Conservation (phyloP, 148 eudicot genomes). For the Chenopodium suecicum region DNA sequence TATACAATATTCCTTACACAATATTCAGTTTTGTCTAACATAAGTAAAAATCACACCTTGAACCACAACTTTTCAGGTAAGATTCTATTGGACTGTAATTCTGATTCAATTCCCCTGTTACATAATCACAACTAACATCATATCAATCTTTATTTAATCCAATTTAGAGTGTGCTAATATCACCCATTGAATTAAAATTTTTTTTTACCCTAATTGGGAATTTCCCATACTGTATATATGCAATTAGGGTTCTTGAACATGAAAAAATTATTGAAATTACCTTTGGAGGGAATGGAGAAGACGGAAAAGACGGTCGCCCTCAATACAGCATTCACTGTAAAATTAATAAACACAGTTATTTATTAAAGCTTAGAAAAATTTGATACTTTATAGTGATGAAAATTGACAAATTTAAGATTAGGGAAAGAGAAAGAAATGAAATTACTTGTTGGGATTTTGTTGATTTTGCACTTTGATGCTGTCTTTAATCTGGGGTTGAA, state of each 20-base stretch:
- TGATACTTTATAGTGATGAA: neutral
- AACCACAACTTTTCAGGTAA: slow-evolving; percentile 69
- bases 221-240: too few relatives aligned
- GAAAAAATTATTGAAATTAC: neutral
- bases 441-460: neutral
- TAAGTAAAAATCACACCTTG: slow-evolving; percentile 39
- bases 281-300: slow-evolving; percentile 25
- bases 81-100: slow-evolving; percentile 37
- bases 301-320: slow-evolving; percentile 22
- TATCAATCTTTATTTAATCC: neutral
- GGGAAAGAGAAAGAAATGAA: neutral
- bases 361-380: neutral
- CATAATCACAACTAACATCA: neutral
- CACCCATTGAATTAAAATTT: too few relatives aligned
- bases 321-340: slow-evolving; percentile 12
- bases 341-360: neutral
- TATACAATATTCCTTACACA: neutral
- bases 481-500: neutral
- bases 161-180: too few relatives aligned
- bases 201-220: too few relatives aligned
- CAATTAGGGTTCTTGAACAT: neutral
- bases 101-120: slow-evolving; percentile 52
- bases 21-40: neutral
- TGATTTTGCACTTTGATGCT: neutral
- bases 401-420: too few relatives aligned